A percentile compares a stretch with the other conserved stretches of the same genome.
Conservation (phyloP, 495 filamentous ascomycete genomes). For the Lepraria neglecta region DNA sequence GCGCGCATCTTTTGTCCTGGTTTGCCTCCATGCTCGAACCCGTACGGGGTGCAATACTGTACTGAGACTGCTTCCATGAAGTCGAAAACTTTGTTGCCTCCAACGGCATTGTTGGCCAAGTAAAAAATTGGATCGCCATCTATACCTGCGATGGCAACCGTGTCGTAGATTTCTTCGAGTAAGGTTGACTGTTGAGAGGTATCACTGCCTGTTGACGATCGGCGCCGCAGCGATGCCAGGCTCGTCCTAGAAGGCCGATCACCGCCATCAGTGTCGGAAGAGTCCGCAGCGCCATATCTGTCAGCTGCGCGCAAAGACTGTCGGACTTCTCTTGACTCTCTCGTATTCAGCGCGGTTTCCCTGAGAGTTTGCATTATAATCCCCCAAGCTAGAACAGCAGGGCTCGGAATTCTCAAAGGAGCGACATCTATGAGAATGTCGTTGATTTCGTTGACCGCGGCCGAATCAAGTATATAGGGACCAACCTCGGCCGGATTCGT, state of each 20-base stretch:
- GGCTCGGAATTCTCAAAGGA: conserved; percentile 49
- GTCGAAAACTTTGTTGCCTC: conserved; percentile 54
- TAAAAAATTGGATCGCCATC: conserved; percentile 41
- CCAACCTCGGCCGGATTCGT: conserved; percentile 32
- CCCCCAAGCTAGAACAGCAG: conserved; percentile 70
- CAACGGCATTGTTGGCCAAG: conserved; percentile 48
- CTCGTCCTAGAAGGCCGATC: conserved; percentile 23
- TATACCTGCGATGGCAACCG: conserved; percentile 35
- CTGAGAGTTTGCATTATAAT: conserved; percentile 64
- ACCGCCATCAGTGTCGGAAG: conserved; percentile 28
- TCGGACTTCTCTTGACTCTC: conserved; percentile 53
- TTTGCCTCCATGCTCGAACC: conserved; percentile 41
- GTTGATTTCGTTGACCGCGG: conserved; percentile 59
- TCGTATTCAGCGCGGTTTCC: conserved; percentile 50
- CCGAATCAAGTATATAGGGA: conserved; percentile 57
- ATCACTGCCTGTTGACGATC: conserved; percentile 28
- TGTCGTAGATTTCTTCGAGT: conserved; percentile 49
- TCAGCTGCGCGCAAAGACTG: conserved; percentile 58
- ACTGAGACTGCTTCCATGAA: conserved; percentile 53
- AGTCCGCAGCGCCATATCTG: conserved; percentile 27
- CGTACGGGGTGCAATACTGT: conserved; percentile 40
- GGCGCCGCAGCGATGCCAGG: conserved; percentile 12
- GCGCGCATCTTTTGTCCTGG: conserved; percentile 49
- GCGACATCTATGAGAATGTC: conserved; percentile 51
- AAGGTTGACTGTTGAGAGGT: conserved; percentile 41